These are phyloP conservation scores for Saccharum hybrid DNA, from an alignment of 202 grass and related monocot species.

Conservation along the genomic window DNA sequence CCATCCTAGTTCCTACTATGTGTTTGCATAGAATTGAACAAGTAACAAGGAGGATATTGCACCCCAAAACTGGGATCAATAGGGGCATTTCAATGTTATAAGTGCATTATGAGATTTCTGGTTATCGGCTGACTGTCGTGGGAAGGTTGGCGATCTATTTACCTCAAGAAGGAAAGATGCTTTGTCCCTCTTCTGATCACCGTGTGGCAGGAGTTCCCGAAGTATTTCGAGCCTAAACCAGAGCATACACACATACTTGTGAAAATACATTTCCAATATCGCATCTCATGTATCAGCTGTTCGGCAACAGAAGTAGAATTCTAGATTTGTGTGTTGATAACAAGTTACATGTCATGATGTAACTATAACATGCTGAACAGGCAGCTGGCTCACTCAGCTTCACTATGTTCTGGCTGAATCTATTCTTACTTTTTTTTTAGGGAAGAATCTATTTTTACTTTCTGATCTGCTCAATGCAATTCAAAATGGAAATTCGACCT, in stretches of 20 bases:
- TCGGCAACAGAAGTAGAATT: background rate
- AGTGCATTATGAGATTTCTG: background rate
- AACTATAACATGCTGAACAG: background rate
- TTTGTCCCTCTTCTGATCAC: conserved; percentile 95
- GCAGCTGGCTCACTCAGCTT: background rate
- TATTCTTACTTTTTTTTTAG: too few species aligned
- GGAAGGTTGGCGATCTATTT: conserved; percentile 27
- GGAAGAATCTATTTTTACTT: background rate
- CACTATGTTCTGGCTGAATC: background rate
- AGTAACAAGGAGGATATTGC: background rate
- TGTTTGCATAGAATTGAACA: background rate
- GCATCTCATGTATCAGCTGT: conserved; percentile 1
- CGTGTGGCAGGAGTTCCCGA: conserved; percentile 82
- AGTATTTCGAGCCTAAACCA: conserved; percentile 82
- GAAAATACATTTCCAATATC: background rate
- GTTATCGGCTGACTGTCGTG: background rate
- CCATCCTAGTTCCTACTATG: background rate
- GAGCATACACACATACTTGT: conserved; percentile 8
- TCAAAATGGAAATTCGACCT: conserved; percentile 17
- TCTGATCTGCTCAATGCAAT: background rate
- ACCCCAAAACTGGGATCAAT: background rate
- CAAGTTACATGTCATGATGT: background rate
- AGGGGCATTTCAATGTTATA: background rate
- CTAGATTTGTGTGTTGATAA: background rate
- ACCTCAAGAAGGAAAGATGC: conserved; percentile 99